Conservation (phyloP, 2,329 filamentous ascomycete genomes). For the Fusarium dlaminii region DNA sequence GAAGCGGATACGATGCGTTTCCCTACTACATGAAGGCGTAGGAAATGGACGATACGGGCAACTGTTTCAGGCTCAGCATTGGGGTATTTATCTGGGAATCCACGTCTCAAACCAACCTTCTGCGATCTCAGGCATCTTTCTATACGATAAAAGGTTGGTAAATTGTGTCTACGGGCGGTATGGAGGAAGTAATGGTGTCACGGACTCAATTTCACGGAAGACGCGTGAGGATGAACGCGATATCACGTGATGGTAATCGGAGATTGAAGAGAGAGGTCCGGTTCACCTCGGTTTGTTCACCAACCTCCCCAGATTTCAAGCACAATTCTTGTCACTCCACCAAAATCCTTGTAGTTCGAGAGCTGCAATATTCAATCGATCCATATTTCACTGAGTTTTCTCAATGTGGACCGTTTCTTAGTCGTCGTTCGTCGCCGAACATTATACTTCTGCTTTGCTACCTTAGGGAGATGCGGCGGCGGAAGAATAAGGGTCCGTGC, state of each 20-base stretch:
- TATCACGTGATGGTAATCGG: slow-evolving; percentile 34
- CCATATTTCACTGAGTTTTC: slow-evolving; percentile 26
- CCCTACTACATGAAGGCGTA: slow-evolving; percentile 84
- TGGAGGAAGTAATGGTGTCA: slow-evolving; percentile 16
- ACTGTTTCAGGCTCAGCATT: slow-evolving; percentile 57
- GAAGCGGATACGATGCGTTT: slow-evolving; percentile 77
- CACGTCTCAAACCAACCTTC: slow-evolving; percentile 56
- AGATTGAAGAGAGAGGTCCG: too few species aligned
- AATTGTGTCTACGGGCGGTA: background rate
- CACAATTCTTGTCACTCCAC: background rate
- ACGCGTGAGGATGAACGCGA: slow-evolving; percentile 30
- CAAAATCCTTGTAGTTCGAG: background rate
- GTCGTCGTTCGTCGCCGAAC: slow-evolving; percentile 18
- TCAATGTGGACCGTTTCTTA: slow-evolving; percentile 13
- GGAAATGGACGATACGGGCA: slow-evolving; percentile 85
- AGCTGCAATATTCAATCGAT: slow-evolving; percentile 4
- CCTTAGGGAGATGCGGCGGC: slow-evolving; percentile 3
- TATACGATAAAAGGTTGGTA: background rate
- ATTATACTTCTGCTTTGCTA: slow-evolving; percentile 4
- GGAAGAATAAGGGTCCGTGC: slow-evolving; percentile 24
- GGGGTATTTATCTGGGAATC: background rate
- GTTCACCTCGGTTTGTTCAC: background rate
- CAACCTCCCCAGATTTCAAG: background rate
- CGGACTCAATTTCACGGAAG: background rate
- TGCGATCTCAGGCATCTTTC: slow-evolving; percentile 69